phyloP scores from a whole-genome alignment of 2,329 filamentous ascomycete species.

The Penicillium thymicola region DNA sequence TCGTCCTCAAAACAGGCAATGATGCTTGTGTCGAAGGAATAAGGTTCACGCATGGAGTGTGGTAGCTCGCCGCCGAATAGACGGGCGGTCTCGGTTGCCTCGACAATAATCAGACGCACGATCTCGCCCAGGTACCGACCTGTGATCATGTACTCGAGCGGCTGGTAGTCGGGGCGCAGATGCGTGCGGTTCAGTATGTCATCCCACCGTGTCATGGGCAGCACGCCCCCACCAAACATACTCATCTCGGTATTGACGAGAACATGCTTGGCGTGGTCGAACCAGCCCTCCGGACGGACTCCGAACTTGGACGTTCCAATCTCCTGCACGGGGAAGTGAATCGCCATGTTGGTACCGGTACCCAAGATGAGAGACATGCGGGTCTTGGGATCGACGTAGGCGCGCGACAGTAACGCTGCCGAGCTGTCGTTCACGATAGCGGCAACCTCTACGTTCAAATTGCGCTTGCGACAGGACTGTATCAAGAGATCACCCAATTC shows the following conservation, averaged over 20 bases:
- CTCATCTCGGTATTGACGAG: conserved; percentile 65
- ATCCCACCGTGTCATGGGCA: conserved; percentile 61
- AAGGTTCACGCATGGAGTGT: conserved; percentile 53
- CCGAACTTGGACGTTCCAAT: conserved; percentile 58
- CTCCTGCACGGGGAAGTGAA: conserved; percentile 56
- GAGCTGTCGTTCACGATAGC: conserved; percentile 64
- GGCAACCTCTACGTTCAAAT: conserved; percentile 57
- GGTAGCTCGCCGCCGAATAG: conserved; percentile 58
- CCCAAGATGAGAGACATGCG: conserved; percentile 63
- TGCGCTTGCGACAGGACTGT: conserved; percentile 53
- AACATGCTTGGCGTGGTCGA: conserved; percentile 56
- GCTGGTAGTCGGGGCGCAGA: conserved; percentile 60
- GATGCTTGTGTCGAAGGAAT: conserved; percentile 58
- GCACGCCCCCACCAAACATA: conserved; percentile 59
- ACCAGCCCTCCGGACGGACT: conserved; percentile 53
- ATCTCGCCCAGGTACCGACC: conserved; percentile 64
- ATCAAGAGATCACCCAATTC: conserved; percentile 60
- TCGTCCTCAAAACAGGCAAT: conserved; percentile 57
- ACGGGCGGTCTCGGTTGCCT: conserved; percentile 55
- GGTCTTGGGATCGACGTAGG: conserved; percentile 59
- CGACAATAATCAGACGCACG: conserved; percentile 58
- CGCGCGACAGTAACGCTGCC: conserved; percentile 59
- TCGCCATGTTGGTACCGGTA: conserved; percentile 63
- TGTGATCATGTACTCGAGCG: conserved; percentile 62
- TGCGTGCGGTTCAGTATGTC: conserved; percentile 57